Conservation (phyloP, 2,329 filamentous ascomycete genomes). For the Aureobasidium pullulans region DNA sequence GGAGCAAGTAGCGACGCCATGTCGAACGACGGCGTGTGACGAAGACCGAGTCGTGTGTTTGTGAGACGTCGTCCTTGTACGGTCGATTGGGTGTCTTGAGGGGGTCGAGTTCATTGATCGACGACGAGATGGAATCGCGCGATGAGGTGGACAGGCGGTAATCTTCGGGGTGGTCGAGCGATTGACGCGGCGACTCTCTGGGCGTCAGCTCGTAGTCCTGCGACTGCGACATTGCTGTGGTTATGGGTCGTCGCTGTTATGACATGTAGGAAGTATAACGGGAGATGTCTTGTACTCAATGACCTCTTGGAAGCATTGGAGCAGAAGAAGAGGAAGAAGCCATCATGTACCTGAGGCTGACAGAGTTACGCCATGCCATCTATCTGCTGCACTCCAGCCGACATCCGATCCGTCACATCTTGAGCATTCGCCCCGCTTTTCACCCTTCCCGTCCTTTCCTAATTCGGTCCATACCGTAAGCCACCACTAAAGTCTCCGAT, state of each 20-base stretch:
- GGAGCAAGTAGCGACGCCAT: conserved; percentile 27
- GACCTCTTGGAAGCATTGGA: neutral
- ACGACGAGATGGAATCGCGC: conserved; percentile 29
- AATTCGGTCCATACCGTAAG: neutral
- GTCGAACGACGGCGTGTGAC: conserved; percentile 8
- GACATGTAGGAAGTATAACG: neutral
- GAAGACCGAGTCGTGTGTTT: conserved; percentile 26
- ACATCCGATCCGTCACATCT: neutral
- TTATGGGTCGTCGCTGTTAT: neutral
- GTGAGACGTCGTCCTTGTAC: conserved; percentile 34
- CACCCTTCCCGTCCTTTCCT: neutral
- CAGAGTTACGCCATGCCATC: neutral
- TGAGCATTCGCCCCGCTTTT: neutral
- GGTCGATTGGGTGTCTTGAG: conserved; percentile 33
- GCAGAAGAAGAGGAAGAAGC: neutral
- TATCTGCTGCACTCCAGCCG: neutral
- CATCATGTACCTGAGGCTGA: neutral
- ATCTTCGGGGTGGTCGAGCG: conserved; percentile 16
- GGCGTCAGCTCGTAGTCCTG: conserved; percentile 7
- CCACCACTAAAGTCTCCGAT: neutral
- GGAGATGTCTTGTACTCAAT: neutral
- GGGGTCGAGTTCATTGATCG: conserved; percentile 41
- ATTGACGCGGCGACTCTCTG: conserved; percentile 1
- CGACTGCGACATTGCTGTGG: conserved; percentile 1
- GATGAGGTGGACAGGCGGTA: conserved; percentile 25